Conservation (phyloP, 257 asterid species). For the Verbena officinalis region DNA sequence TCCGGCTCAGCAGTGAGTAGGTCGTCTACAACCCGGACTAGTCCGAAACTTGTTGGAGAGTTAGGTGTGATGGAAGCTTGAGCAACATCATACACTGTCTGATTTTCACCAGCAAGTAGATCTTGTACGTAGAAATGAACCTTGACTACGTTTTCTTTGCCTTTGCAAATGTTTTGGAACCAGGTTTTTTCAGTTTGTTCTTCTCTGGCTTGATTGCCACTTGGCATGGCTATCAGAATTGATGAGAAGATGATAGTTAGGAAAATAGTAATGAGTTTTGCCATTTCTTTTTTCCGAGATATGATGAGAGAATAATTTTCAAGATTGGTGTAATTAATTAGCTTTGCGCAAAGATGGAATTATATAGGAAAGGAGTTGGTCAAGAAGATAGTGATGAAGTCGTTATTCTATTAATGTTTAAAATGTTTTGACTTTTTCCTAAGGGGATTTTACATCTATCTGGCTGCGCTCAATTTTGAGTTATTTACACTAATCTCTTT, state of each 20-base stretch:
- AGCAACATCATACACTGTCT: conserved; percentile 40
- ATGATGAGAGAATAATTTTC: no score
- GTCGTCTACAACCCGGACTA: conserved; percentile 37
- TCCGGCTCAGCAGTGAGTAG: conserved; percentile 41
- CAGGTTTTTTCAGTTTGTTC: no score
- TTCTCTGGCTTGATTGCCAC: background rate
- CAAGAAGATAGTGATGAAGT: no score
- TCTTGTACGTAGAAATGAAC: conserved; percentile 44
- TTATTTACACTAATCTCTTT: no score
- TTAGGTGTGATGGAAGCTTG: conserved; percentile 35
- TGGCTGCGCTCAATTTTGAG: no score
- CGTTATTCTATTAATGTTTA: no score
- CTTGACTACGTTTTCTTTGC: conserved; percentile 23
- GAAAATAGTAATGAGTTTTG: background rate
- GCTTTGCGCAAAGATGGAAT: no score
- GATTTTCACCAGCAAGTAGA: conserved; percentile 28
- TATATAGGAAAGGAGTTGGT: no score
- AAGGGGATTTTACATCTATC: no score
- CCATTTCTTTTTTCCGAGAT: conserved; percentile 18
- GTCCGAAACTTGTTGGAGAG: conserved; percentile 38
- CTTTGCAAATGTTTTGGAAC: conserved; percentile 22
- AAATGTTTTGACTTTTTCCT: no score
- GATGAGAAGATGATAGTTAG: background rate
- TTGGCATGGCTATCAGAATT: background rate
- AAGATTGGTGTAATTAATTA: no score